These are phyloP conservation scores for Beauveria varroae DNA, from an alignment of 2,329 filamentous ascomycete species.

Conservation along the genomic window DNA sequence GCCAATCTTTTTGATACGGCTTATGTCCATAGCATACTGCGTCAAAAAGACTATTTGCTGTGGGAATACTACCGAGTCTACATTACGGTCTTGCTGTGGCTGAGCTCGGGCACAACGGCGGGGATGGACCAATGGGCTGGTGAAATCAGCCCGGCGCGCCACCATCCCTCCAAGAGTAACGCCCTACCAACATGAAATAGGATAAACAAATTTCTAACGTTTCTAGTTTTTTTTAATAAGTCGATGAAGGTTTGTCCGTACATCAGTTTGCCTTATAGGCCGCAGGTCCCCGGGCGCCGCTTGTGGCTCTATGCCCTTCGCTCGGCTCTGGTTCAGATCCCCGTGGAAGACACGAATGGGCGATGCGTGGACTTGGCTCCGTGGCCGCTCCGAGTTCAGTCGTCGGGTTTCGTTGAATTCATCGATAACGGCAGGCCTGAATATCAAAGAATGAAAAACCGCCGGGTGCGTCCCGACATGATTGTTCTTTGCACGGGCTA, in stretches of 20 bases:
- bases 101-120: constrained; percentile 27
- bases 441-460: constrained; percentile 21
- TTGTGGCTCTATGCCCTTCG: constrained; percentile 21
- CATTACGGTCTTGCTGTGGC: constrained; percentile 26
- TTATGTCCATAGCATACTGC: constrained; percentile 34
- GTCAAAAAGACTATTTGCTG: constrained; percentile 25
- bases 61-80: constrained; percentile 36
- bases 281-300: constrained; percentile 16
- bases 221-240: constrained; percentile 34
- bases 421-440: constrained; percentile 23
- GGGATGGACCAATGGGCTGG: constrained; percentile 37
- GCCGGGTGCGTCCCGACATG: constrained; percentile 31
- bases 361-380: constrained; percentile 34
- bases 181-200: no score
- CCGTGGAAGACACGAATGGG: constrained; percentile 25
- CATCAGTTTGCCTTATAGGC: constrained; percentile 25
- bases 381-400: constrained; percentile 30
- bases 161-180: constrained; percentile 21
- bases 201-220: no score
- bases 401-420: constrained; percentile 28
- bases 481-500: constrained; percentile 39
- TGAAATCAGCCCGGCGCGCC: constrained; percentile 25
- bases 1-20: constrained; percentile 39
- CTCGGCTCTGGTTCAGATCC: constrained; percentile 26
- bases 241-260: constrained; percentile 30